phyloP scores from a whole-genome alignment of 345 rosid species.

The Linum tenue region DNA sequence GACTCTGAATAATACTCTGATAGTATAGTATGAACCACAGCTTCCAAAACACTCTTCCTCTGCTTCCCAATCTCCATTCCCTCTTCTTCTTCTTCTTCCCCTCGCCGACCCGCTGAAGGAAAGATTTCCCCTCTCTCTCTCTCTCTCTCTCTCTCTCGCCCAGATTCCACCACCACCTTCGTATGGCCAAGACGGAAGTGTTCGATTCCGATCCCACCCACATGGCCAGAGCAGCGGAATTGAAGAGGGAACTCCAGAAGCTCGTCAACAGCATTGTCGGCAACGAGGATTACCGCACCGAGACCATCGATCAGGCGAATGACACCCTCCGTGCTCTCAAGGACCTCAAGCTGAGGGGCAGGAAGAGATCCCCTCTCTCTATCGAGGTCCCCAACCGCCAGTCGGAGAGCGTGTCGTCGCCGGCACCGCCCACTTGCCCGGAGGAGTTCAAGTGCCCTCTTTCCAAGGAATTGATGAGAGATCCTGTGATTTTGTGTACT shows the following conservation, averaged over 20 bases:
- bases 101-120: too few relatives aligned
- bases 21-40: too few relatives aligned
- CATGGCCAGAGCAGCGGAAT: constrained; percentile 47
- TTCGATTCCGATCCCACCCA: constrained; percentile 55
- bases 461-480: constrained; percentile 81
- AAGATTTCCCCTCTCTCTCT: not conserved
- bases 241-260: constrained; percentile 63
- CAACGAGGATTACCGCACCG: constrained; percentile 48
- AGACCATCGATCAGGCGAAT: constrained; percentile 57
- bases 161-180: not conserved
- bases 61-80: too few relatives aligned
- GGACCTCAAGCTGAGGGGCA: constrained; percentile 31
- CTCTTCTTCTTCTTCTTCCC: too few relatives aligned
- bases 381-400: constrained; percentile 18
- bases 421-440: constrained; percentile 47
- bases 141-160: not conserved
- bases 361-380: constrained; percentile 42
- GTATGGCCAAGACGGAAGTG: constrained; percentile 26
- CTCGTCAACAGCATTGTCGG: constrained; percentile 54
- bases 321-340: constrained; percentile 44
- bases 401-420: not conserved
- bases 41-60: too few relatives aligned
- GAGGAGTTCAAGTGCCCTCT: constrained; percentile 79
- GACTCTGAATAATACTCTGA: too few relatives aligned
- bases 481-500: constrained; percentile 82